Evolutionary conservation across 345 rosid species (phyloP).

Genomic region (Combretum micranthum): DNA sequence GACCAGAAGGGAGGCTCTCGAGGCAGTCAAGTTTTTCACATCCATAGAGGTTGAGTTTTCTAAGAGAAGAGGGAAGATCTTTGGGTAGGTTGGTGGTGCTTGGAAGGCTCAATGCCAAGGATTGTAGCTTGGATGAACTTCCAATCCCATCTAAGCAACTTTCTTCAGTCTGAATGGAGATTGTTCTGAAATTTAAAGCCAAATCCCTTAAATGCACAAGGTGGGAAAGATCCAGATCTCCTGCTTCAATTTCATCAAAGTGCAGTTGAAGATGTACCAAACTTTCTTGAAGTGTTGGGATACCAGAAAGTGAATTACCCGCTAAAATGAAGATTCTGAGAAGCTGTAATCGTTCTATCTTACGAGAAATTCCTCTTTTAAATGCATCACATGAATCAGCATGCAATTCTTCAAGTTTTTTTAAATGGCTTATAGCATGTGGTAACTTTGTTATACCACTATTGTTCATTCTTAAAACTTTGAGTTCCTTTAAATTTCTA

Average conservation of each 20-base stretch:
- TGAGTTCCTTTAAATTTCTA: neutral
- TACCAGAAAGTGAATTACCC: neutral
- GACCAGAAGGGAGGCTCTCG: neutral
- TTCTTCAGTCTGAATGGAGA: neutral
- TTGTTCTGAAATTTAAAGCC: neutral
- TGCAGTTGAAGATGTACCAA: neutral
- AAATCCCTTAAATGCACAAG: neutral
- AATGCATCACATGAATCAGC: neutral
- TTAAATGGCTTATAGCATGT: neutral
- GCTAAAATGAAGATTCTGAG: neutral
- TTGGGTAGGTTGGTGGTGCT: neutral
- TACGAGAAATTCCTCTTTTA: neutral
- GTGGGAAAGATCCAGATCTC: neutral
- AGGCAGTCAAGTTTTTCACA: neutral
- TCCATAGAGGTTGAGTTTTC: neutral
- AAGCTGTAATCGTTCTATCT: neutral
- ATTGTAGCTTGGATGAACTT: neutral
- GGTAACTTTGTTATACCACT: slow-evolving; percentile 1
- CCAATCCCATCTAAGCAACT: neutral
- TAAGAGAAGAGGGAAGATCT: slow-evolving; percentile 4
- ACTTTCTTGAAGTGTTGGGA: neutral
- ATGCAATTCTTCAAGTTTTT: slow-evolving; percentile 1
- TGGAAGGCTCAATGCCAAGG: neutral
- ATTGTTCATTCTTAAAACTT: neutral
- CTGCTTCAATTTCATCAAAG: neutral